Evolutionary conservation across 805 yeast species (phyloP).

Genomic region (Saccharomycopsis fibuligera): DNA sequence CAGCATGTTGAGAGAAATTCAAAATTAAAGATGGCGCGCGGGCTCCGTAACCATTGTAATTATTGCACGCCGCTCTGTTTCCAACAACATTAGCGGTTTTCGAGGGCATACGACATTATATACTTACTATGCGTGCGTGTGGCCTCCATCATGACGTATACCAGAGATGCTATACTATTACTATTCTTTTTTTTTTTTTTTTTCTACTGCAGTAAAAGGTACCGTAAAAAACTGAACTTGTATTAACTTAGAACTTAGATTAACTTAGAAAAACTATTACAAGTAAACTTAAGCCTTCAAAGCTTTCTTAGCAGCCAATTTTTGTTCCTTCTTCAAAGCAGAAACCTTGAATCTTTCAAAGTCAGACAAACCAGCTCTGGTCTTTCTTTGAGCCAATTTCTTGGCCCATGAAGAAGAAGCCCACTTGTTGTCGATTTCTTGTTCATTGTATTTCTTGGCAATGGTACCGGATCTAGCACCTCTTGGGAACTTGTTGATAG

Average conservation of each 20-base stretch:
- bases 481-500: slow-evolving; percentile 82
- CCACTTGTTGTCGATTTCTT: slow-evolving; percentile 88
- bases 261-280: no score
- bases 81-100: no score
- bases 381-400: slow-evolving; percentile 92
- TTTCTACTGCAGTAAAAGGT: no score
- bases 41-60: not conserved
- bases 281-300: not conserved
- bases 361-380: slow-evolving; percentile 89
- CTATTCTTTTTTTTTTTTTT: no score
- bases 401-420: slow-evolving; percentile 93
- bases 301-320: slow-evolving; percentile 80
- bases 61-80: no score
- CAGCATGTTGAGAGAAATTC: no score
- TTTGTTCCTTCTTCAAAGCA: slow-evolving; percentile 96
- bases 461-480: slow-evolving; percentile 86
- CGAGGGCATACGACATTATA: no score
- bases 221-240: no score
- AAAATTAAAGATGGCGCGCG: not conserved
- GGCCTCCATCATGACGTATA: no score
- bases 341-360: slow-evolving; percentile 99
- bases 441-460: slow-evolving; percentile 88
- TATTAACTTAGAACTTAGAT: no score
- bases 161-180: no score
- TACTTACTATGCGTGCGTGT: no score